Conservation (phyloP, 306 rosid species). For the Rosa multiflora region DNA sequence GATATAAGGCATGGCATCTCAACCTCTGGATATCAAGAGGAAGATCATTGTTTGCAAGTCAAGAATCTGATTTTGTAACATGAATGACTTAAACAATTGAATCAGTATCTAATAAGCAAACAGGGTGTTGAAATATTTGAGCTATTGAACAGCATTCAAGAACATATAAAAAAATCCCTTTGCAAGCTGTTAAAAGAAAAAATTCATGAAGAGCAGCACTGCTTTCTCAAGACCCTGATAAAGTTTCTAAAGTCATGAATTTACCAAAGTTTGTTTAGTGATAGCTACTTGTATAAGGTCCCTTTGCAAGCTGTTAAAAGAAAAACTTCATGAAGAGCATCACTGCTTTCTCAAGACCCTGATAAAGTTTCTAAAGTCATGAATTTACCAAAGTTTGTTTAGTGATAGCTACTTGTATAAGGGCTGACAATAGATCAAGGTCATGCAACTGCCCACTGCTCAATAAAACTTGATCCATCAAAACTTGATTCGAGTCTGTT, state of each 20-base stretch:
- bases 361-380: background rate
- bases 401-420: background rate
- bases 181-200: background rate
- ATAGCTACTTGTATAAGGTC: no score
- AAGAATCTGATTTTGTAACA: constrained; percentile 85
- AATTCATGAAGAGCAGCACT: background rate
- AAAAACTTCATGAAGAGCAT: background rate
- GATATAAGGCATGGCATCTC: constrained; percentile 85
- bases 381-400: background rate
- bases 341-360: background rate
- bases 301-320: background rate
- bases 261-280: background rate
- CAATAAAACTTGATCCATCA: no score
- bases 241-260: background rate
- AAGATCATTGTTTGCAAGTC: constrained; percentile 87
- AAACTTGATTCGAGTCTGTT: no score
- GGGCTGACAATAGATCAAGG: background rate
- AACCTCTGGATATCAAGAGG: constrained; percentile 81
- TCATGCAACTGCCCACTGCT: background rate
- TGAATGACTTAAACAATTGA: constrained; percentile 65
- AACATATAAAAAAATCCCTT: background rate
- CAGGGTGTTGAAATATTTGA: constrained; percentile 3
- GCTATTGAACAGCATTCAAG: constrained; percentile 1
- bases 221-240: background rate
- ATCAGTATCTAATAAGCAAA: constrained; percentile 30